Evolutionary conservation across 2,329 filamentous ascomycete species (phyloP), one percentile per base, ranked within the genome.

Genomic region (Colletotrichum sp.): DNA sequence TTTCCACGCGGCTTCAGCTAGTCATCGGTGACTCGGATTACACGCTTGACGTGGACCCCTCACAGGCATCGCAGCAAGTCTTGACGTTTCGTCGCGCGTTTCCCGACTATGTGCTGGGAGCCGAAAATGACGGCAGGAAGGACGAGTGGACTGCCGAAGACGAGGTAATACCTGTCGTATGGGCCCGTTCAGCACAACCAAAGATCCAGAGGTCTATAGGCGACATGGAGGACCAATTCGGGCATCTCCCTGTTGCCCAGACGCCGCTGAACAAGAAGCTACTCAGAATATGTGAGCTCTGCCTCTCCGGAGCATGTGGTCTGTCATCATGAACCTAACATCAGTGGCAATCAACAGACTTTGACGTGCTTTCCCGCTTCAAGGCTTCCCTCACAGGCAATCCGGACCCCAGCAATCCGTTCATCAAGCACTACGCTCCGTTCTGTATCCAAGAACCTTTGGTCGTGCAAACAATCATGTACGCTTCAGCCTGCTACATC

Each of bases 401-500:
- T 28, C 86, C 87, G 0, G 85, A 87, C 39, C 82, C 85, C 3
- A 80, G 84, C 36, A 88, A 86, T 67, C 84, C 83, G 12, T 89
- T 88, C 79, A 87, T 87, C 83, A 88, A 85, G 78, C 82, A 86
- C 60, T 90, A 87, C 81, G 83, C 89, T 8, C 88, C 88, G 1
- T 86, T 84, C 77, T 88, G 84, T 62, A 82, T 90, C 13, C 86
- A 90, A 70, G 87, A 88, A n/a, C 88, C 87, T 6, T 82, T 90
- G 5, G 83, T 90, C 12, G 81, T 86, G 0, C 87, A 89, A 64
- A 86, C 89, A 10, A 85, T 88, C 44, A 84, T 90, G 6, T 90
- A 88, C 78, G 88, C 88, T 8, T 86, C 89, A 0, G 86, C 88
- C 1, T 89, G 88, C 78, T 90, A 90, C 78, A 83, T 90, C 34